Conservation (phyloP, 1,139 yeast species). For the Hyphopichia khmerensis region DNA sequence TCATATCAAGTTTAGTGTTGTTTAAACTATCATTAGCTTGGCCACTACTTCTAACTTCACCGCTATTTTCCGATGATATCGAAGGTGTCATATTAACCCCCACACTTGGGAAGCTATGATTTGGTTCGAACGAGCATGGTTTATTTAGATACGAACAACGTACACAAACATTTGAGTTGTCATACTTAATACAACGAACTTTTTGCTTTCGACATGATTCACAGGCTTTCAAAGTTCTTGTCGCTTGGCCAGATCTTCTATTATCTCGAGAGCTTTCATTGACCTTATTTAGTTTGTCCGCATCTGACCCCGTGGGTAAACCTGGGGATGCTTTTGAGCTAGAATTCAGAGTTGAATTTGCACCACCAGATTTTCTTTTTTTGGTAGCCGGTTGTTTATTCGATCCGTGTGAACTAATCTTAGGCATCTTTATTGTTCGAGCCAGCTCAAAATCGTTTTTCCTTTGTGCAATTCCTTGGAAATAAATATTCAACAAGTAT, state of each 20-base stretch:
- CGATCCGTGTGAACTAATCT: background rate
- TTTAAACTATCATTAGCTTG: background rate
- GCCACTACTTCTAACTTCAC: background rate
- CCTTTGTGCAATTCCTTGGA: too few species aligned
- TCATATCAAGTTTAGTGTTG: slow-evolving; percentile 21
- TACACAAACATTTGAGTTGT: slow-evolving; percentile 47
- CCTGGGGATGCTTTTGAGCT: too few species aligned
- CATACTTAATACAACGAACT: slow-evolving; percentile 57
- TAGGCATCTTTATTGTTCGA: background rate
- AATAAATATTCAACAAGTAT: too few species aligned
- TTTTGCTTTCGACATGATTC: slow-evolving; percentile 59
- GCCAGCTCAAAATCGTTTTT: too few species aligned
- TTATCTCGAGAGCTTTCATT: slow-evolving; percentile 6
- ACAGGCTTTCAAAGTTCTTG: slow-evolving; percentile 59
- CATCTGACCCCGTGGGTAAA: too few species aligned
- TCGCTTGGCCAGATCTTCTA: slow-evolving; percentile 29
- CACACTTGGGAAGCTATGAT: slow-evolving; percentile 1
- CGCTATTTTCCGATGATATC: background rate
- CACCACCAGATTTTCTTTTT: too few species aligned
- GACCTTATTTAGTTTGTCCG: too few species aligned
- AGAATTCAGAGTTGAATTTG: too few species aligned
- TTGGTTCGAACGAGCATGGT: slow-evolving; percentile 49
- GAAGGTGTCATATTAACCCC: background rate
- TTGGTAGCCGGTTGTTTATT: background rate
- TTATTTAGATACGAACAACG: slow-evolving; percentile 53